Evolutionary conservation across 2,329 filamentous ascomycete species (phyloP).

Genomic region (Aspergillus sp.): DNA sequence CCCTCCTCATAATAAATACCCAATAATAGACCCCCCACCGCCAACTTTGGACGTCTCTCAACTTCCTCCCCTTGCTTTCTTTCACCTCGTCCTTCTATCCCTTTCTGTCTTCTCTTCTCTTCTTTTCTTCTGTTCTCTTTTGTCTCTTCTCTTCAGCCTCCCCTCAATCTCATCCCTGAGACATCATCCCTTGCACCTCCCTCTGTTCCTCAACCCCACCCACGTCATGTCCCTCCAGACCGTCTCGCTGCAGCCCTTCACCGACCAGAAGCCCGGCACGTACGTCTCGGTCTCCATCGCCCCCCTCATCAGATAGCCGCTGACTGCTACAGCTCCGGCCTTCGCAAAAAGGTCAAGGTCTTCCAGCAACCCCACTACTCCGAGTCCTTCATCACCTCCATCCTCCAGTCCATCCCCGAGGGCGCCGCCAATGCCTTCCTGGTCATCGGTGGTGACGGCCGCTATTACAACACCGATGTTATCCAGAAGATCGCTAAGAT

Average conservation of each 20-base stretch:
- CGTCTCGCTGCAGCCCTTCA: constrained; percentile 79
- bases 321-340: constrained; percentile 68
- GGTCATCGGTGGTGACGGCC: constrained; percentile 95
- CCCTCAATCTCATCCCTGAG: neutral
- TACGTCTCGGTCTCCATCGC: constrained; percentile 54
- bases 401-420: constrained; percentile 94
- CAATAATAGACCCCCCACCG: constrained; percentile 10
- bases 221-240: constrained; percentile 68
- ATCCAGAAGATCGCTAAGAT: constrained; percentile 98
- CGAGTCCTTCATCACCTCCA: constrained; percentile 91
- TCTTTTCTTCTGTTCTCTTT: constrained; percentile 7
- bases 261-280: constrained; percentile 99
- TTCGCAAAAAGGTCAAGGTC: constrained; percentile 97
- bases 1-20: neutral
- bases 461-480: constrained; percentile 95
- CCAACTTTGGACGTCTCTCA: constrained; percentile 3
- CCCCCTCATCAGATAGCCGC: constrained; percentile 8
- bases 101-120: neutral
- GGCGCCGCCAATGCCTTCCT: constrained; percentile 83
- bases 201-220: constrained; percentile 2
- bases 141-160: neutral
- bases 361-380: constrained; percentile 96
- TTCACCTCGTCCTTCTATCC: neutral
- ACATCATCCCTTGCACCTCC: constrained; percentile 10
- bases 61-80: constrained; percentile 5